phyloP scores from a whole-genome alignment of 1,139 yeast genomes.

The Kazachstania sp. region DNA sequence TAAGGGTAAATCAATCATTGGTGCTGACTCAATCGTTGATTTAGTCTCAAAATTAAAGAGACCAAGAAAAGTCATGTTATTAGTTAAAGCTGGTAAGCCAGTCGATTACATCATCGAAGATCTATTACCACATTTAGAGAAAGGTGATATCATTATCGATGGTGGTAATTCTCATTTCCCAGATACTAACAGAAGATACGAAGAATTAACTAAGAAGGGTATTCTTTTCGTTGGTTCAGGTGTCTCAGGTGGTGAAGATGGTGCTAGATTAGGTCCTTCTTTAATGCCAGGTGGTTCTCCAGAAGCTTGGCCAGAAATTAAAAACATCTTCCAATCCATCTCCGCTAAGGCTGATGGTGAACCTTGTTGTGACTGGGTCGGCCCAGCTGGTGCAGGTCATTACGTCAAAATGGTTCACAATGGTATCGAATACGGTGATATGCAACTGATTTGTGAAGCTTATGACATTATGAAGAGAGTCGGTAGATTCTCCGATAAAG shows the following conservation, averaged over 20 bases:
- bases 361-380: conserved; percentile 99
- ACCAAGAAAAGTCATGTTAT: conserved; percentile 90
- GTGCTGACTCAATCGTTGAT: conserved; percentile 89
- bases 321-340: conserved; percentile 91
- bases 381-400: conserved; percentile 98
- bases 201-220: conserved; percentile 78
- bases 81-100: conserved; percentile 95
- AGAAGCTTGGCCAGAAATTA: conserved; percentile 98
- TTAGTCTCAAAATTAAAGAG: conserved; percentile 82
- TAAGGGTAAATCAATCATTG: conserved; percentile 90
- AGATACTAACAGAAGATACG: conserved; percentile 94
- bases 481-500: conserved; percentile 83
- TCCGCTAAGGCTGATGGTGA: conserved; percentile 96
- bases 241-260: conserved; percentile 99
- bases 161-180: conserved; percentile 99
- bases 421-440: conserved; percentile 99
- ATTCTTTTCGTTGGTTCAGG: conserved; percentile 95
- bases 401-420: conserved; percentile 99
- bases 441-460: conserved; percentile 98
- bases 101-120: conserved; percentile 88
- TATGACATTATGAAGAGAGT: conserved; percentile 92
- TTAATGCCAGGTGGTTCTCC: conserved; percentile 99
- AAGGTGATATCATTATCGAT: conserved; percentile 97
- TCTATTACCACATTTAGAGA: conserved; percentile 82
- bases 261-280: conserved; percentile 99